A percentile compares a stretch with the other conserved stretches of the same genome.
These are phyloP conservation scores for Limonomyces culmigenus DNA, from an alignment of 1,284 basidiomycete genomes.

Conservation along the genomic window DNA sequence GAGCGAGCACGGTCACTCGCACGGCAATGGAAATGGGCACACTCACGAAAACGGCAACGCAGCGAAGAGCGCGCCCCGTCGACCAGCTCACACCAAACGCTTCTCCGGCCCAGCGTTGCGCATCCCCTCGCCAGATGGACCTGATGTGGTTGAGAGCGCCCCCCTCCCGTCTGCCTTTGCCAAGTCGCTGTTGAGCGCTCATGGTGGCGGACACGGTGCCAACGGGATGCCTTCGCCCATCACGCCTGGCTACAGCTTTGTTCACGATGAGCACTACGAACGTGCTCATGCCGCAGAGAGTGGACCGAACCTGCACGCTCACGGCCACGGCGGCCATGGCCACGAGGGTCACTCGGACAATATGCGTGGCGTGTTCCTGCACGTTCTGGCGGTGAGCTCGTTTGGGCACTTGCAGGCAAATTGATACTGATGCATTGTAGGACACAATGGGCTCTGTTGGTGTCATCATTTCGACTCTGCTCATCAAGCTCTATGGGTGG, in stretches of 20 bases:
- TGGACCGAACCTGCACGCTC: slow-evolving; percentile 35
- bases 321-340: slow-evolving; percentile 28
- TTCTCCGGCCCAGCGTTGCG: slow-evolving; percentile 17
- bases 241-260: slow-evolving; percentile 44
- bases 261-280: slow-evolving; percentile 39
- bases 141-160: too few relatives aligned
- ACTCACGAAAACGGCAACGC: slow-evolving; percentile 6
- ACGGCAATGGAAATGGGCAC: slow-evolving; percentile 10
- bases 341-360: slow-evolving; percentile 89
- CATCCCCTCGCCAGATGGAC: slow-evolving; percentile 6
- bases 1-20: slow-evolving; percentile 5
- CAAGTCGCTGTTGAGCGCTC: slow-evolving; percentile 7
- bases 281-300: slow-evolving; percentile 33
- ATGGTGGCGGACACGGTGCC: neutral
- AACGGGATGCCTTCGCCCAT: slow-evolving; percentile 27
- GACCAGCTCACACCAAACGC: slow-evolving; percentile 10
- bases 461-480: slow-evolving; percentile 93
- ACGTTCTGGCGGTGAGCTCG: slow-evolving; percentile 67
- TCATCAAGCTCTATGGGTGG: slow-evolving; percentile 98
- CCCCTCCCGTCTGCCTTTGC: too few relatives aligned
- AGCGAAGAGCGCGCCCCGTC: slow-evolving; percentile 4
- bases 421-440: slow-evolving; percentile 18
- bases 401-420: too few relatives aligned
- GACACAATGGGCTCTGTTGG: slow-evolving; percentile 88
- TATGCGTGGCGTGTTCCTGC: slow-evolving; percentile 98